Evolutionary conservation across 2,329 filamentous ascomycete species (phyloP), one percentile per base, ranked within the genome.

Genomic region (Hymenoscyphus fraxineus): DNA sequence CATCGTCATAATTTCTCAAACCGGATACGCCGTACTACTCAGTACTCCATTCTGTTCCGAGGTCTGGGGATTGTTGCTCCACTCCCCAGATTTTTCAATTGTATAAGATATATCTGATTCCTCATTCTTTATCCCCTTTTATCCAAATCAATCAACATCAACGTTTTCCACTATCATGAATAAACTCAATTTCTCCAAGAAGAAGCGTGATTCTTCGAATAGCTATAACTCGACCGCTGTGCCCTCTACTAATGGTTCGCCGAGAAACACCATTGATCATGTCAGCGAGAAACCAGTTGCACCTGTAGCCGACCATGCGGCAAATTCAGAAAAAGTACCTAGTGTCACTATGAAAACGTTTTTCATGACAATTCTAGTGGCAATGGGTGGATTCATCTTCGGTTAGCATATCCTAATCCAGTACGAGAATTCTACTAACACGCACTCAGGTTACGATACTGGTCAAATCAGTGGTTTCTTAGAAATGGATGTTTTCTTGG

Each of bases 401-500:
- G 73, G 73, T 62, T 57, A 9, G 61, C n/a, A 27, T 5, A 13
- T 15, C n/a, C 12, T n/a, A 13, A 3, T 35, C 38, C 15, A n/a
- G 6, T n/a, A 12, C 5, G 0, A 6, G 19, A 27, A 13, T 31
- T 51, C 41, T 13, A 13, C 44, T 55, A 35, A 22, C 44, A 51
- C 15, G 5, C 22, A 16, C 3, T 4, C 22, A 65, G 63, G 63
- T 32, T 75, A 73, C 47, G 73, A 75, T 31, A 75, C 73, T 19
- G 74, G 74, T 65, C 74, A 75, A 67, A 85, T 76, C 77, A 83
- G 73, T 80, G 82, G 83, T 57, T 88, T 87, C 75, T 82, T 88
- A 69, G 77, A 81, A 65, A 88, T 89, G 86, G 35, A 74, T 0
- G 81, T 88, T 71, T 89, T 83, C 66, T 76, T 79, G 40, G 61